phyloP scores from a whole-genome alignment of 371 early-diverging fungal genomes.

The Smittium mucronatum region DNA sequence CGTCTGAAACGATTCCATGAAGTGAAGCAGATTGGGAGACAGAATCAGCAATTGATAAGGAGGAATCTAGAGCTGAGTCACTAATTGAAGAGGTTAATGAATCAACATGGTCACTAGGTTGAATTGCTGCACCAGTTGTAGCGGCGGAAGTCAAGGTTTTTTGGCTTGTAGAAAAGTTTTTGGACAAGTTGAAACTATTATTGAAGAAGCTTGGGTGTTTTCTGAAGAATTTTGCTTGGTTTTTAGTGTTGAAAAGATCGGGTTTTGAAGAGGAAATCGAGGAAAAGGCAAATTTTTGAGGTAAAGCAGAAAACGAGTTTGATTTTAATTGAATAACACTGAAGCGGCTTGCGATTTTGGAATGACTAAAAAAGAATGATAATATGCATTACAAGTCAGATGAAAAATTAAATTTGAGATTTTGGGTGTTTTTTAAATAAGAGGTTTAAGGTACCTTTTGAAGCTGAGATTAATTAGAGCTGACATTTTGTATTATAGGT shows the following conservation, averaged over 20 bases:
- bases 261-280: too few relatives aligned
- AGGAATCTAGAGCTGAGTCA: neutral
- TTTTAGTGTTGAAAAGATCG: too few relatives aligned
- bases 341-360: neutral
- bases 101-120: neutral
- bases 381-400: too few relatives aligned
- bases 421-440: too few relatives aligned
- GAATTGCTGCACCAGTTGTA: neutral
- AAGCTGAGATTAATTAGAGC: too few relatives aligned
- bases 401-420: too few relatives aligned
- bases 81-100: neutral
- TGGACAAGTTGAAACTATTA: neutral
- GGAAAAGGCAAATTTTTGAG: too few relatives aligned
- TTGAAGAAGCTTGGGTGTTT: too few relatives aligned
- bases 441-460: too few relatives aligned
- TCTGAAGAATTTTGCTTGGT: too few relatives aligned
- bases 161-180: neutral
- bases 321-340: neutral
- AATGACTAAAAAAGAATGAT: neutral
- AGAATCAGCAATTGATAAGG: neutral
- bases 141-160: neutral
- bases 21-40: neutral
- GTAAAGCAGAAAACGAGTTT: neutral
- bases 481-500: too few relatives aligned
- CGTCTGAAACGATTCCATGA: conserved; percentile 9